These are phyloP conservation scores for Barnettozyma salicaria DNA, from an alignment of 805 yeast species.

Conservation along the genomic window DNA sequence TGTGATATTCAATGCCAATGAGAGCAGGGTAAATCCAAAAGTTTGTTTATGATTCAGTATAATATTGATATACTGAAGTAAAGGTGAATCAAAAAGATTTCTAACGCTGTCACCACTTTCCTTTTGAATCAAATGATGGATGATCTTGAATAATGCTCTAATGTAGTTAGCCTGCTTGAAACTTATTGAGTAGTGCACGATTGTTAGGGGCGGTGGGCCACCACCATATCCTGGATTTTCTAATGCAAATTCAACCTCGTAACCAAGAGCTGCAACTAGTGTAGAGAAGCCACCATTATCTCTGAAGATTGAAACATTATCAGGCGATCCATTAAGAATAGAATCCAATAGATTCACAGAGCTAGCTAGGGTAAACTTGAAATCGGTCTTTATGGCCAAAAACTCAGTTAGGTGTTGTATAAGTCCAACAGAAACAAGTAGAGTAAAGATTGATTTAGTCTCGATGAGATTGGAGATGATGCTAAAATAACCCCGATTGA, in stretches of 20 bases:
- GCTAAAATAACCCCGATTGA: conserved; percentile 45
- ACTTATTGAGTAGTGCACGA: conserved; percentile 46
- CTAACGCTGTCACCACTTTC: conserved; percentile 81
- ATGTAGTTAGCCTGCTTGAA: conserved; percentile 55
- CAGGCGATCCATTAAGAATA: too few species aligned
- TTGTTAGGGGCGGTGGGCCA: conserved; percentile 47
- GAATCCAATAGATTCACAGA: conserved; percentile 48
- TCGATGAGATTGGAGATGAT: conserved; percentile 58
- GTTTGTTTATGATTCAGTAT: conserved; percentile 49
- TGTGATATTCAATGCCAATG: conserved; percentile 57
- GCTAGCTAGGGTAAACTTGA: conserved; percentile 53
- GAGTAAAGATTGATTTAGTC: conserved; percentile 46
- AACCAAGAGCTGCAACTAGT: conserved; percentile 52
- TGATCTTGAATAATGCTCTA: conserved; percentile 57
- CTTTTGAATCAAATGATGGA: conserved; percentile 55
- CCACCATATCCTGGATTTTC: conserved; percentile 53
- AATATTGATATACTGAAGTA: conserved; percentile 54
- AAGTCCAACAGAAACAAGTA: conserved; percentile 71
- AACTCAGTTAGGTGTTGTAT: conserved; percentile 60
- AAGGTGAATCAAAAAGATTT: conserved; percentile 77
- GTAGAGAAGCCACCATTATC: conserved; percentile 58
- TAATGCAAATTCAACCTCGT: conserved; percentile 61
- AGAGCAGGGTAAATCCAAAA: conserved; percentile 63
- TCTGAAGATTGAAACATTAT: too few species aligned
- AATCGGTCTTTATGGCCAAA: conserved; percentile 44